phyloP scores from a whole-genome alignment of 2,329 filamentous ascomycete genomes.

The Botrytis medusae region DNA sequence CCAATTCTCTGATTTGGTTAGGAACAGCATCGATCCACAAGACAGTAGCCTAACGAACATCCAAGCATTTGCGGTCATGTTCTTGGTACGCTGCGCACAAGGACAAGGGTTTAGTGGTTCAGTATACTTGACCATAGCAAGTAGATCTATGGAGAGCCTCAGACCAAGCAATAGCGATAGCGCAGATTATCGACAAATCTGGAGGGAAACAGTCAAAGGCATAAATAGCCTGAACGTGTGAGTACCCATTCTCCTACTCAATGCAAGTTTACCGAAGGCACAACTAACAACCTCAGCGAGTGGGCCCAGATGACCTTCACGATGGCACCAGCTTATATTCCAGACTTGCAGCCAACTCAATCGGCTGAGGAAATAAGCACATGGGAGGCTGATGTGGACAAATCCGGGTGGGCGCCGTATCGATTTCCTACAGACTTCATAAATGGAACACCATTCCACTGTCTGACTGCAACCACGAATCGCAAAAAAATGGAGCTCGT shows the following conservation, averaged over 20 bases:
- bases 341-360: constrained; percentile 5
- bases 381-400: constrained; percentile 26
- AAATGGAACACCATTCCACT: constrained; percentile 28
- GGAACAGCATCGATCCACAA: constrained; percentile 29
- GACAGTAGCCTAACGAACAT: constrained; percentile 35
- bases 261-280: not conserved
- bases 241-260: constrained; percentile 24
- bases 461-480: constrained; percentile 37
- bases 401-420: constrained; percentile 35
- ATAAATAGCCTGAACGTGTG: constrained; percentile 40
- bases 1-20: constrained; percentile 36
- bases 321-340: constrained; percentile 25
- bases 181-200: constrained; percentile 31
- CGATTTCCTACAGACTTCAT: constrained; percentile 26
- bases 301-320: constrained; percentile 41
- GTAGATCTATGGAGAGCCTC: constrained; percentile 29
- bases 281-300: constrained; percentile 37
- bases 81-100: constrained; percentile 36
- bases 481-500: constrained; percentile 38
- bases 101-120: constrained; percentile 35
- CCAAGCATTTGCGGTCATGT: constrained; percentile 40
- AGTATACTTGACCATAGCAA: constrained; percentile 37
- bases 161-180: constrained; percentile 26
- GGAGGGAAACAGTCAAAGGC: constrained; percentile 38
- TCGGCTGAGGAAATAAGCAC: constrained; percentile 23